Percentiles rank a stretch among this genome's conserved stretches.
phyloP scores from a whole-genome alignment of 2,329 filamentous ascomycete genomes.

The Scedosporium minutisporum region DNA sequence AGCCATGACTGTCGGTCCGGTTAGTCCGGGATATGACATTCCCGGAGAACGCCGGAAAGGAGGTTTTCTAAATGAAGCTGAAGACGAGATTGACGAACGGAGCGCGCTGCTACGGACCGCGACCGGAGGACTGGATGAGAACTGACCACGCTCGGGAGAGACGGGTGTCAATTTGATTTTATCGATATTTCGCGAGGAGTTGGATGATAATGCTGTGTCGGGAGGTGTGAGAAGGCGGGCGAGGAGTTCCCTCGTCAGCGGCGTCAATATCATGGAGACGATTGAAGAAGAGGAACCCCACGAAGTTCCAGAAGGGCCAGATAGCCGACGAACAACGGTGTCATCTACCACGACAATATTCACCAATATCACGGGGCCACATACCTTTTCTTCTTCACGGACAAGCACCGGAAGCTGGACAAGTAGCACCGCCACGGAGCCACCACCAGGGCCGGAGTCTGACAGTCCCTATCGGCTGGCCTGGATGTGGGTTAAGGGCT shows the following conservation, averaged over 20 bases:
- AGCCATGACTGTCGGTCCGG: background rate
- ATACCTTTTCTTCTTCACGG: slow-evolving; percentile 6
- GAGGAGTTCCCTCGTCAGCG: background rate
- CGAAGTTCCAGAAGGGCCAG: background rate
- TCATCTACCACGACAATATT: background rate
- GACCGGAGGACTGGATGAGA: slow-evolving; percentile 10
- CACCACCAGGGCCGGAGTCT: slow-evolving; percentile 9
- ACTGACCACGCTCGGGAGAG: slow-evolving; percentile 30
- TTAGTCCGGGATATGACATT: background rate
- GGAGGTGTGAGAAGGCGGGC: background rate
- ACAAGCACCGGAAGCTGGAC: background rate
- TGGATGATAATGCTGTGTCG: too few species aligned
- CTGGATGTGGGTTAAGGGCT: slow-evolving; percentile 28
- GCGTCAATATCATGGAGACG: background rate
- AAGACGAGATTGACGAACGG: slow-evolving; percentile 17
- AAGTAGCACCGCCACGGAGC: background rate
- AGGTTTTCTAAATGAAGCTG: slow-evolving; percentile 11
- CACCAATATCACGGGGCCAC: slow-evolving; percentile 1
- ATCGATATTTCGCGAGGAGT: slow-evolving; percentile 1
- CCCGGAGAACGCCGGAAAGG: slow-evolving; percentile 4
- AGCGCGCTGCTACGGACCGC: slow-evolving; percentile 19
- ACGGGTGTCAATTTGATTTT: slow-evolving; percentile 10
- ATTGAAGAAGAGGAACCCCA: background rate
- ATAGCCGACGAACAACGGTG: background rate
- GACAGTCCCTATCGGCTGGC: slow-evolving; percentile 21